These are phyloP conservation scores for Wallacemonas rigidus DNA, from an alignment of 208 protist species.

Conservation along the genomic window DNA sequence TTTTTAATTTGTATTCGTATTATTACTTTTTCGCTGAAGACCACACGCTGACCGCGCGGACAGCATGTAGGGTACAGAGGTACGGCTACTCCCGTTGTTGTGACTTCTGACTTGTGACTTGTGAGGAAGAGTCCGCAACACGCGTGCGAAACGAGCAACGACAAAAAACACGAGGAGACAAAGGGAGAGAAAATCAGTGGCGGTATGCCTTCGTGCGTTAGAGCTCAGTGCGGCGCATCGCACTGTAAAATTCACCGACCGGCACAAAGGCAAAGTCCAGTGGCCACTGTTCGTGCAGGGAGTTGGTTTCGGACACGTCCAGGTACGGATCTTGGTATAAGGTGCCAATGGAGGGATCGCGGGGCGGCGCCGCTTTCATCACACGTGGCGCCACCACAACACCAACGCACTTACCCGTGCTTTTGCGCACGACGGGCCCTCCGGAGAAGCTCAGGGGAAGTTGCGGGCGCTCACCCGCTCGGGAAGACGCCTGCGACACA, in stretches of 20 bases:
- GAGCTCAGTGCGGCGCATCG: conserved; percentile 70
- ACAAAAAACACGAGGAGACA: conserved; percentile 1
- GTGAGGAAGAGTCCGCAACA: background rate
- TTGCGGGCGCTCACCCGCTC: conserved; percentile 14
- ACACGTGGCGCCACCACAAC: conserved; percentile 72
- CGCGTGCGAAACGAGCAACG: background rate
- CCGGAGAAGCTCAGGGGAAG: conserved; percentile 83
- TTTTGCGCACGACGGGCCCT: conserved; percentile 81
- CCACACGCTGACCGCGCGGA: too few species aligned
- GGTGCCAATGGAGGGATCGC: conserved; percentile 36
- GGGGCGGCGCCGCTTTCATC: conserved; percentile 56
- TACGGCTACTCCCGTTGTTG: background rate
- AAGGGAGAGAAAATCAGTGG: background rate
- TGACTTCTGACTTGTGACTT: too few species aligned
- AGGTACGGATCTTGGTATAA: conserved; percentile 79
- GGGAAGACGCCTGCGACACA: background rate
- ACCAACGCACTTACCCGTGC: conserved; percentile 82
- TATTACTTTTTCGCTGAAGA: background rate
- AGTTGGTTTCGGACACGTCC: conserved; percentile 71
- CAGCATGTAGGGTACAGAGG: background rate
- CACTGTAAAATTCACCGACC: conserved; percentile 69
- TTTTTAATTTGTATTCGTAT: background rate
- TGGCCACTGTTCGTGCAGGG: conserved; percentile 47
- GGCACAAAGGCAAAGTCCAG: conserved; percentile 83
- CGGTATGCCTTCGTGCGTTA: conserved; percentile 18